Evolutionary conservation across 108 stramenopile genomes (phyloP), one percentile per base, ranked within the genome.

Genomic region (Chaetoceros muelleri): DNA sequence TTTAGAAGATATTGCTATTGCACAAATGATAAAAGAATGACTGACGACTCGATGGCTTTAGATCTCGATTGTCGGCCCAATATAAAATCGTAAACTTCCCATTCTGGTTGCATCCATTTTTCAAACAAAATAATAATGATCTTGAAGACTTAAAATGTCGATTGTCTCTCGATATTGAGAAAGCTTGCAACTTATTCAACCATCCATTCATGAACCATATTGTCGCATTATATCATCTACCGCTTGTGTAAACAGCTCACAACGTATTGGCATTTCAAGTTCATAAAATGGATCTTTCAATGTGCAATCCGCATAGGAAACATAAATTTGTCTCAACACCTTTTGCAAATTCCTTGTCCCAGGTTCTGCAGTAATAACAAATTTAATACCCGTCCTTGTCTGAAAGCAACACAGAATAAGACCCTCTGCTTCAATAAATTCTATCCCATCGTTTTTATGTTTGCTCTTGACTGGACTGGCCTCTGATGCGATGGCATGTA

Each of bases 251-350:
- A 91, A 91, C 30, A 91, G 55, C 52, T 87, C 85, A 67, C 79
- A 81, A 53, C 89, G 71, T 40, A 91, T 87, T 18, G 89, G 89
- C 89, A 91, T 91, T 66, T 91, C 89, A 55, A 91, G 61, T 69
- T 91, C 89, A 62, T 87, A 91, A 67, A 91, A 91, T 28, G 89
- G 89, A 80, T 91, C 85, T 58, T 91, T 91, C 60, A 86, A 61
- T 27, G 81, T 81, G 60, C 84, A 91, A 65, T 91, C 89, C 2
- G 89, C 67, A 65, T 91, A 91, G 0, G 85, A 52, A 13, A 91
- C 72, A 50, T 91, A 91, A 29, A 91, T 85, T 74, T 87, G 81
- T 55, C 70, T 65, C 47, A 91, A 57, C 3, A 83, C 74, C 13
- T 48, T 26, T 44, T 85, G 85, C 55, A 91, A 57, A 59, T 85